Percentiles rank a stretch among this genome's conserved stretches.
These are phyloP conservation scores for Aspergillus tubingensis DNA, from an alignment of 2,329 filamentous ascomycete species.

Conservation along the genomic window DNA sequence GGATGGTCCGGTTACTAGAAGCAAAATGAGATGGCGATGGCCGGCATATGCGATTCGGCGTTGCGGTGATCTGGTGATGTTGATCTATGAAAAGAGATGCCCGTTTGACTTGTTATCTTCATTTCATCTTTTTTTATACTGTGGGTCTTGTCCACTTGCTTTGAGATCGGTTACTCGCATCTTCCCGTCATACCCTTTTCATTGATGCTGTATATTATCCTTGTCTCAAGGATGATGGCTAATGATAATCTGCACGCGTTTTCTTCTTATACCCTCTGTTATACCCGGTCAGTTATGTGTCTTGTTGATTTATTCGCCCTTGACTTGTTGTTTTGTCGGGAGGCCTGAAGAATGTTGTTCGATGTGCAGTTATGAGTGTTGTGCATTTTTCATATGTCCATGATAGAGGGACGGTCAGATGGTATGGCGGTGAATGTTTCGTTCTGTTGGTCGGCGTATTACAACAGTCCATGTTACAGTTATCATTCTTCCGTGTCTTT, in stretches of 20 bases:
- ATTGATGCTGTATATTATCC: conserved; percentile 20
- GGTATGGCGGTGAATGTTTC: conserved; percentile 13
- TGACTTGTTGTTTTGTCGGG: conserved; percentile 15
- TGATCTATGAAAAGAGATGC: neutral
- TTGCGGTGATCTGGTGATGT: conserved; percentile 15
- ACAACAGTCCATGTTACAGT: neutral
- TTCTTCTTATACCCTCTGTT: conserved; percentile 40
- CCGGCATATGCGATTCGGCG: conserved; percentile 30
- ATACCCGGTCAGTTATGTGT: conserved; percentile 30
- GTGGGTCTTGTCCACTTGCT: neutral
- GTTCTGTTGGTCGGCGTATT: conserved; percentile 10
- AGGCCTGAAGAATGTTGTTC: conserved; percentile 8
- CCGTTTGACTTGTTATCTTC: neutral
- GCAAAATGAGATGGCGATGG: conserved; percentile 10
- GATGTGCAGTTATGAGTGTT: conserved; percentile 16
- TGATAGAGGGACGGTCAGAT: conserved; percentile 25
- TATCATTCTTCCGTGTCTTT: conserved; percentile 5
- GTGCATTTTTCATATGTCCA: conserved; percentile 22
- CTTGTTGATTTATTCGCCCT: conserved; percentile 14
- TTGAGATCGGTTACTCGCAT: neutral
- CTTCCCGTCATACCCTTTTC: conserved; percentile 13
- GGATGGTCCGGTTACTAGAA: conserved; percentile 42
- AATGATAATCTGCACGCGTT: conserved; percentile 36
- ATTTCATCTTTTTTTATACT: neutral
- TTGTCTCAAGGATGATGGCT: conserved; percentile 22